Base-by-base conservation (phyloP, 106 monocot species). In the Dioscorea dumetorum region DNA sequence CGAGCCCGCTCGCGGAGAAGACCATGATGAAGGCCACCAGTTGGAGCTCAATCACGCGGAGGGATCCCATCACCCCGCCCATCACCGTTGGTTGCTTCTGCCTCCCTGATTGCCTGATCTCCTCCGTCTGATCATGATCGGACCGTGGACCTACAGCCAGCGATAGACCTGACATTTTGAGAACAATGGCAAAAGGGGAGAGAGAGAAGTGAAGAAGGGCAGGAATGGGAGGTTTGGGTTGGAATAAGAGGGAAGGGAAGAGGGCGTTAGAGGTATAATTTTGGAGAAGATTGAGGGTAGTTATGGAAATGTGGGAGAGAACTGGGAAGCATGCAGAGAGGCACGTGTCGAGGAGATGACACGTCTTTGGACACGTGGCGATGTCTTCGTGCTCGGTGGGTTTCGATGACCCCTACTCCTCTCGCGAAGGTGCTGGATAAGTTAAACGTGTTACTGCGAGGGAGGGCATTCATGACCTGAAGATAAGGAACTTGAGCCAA, bases 21-120 rank as follows among this genome's bases (percentile, higher is more conserved):
- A 97, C 91, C 83, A 91, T 79, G 78, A 95, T 88, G 91, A 95
- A 95, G 77, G 88, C 91, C 4, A 95, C 94, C 33, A 91, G 83
- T 73, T 95, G 95, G 24, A 95, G 86, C 81, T 95, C 95, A 73
- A 95, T 95, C 58, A 91, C 84, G 3, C 95, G 81, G 60, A 91
- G 84, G 11, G 95, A 95, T 0, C 95, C 95, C 88, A 93, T 93
- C 52, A 88, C 73, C 19, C 78, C 72, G 22, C 83, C 85, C 60
- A 79, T 49, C 60, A 65, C 58, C 34, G 81, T 6, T 16, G 18
- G 48, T 11, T 60, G 24, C 34, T 51, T 58, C 67, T 10, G 6
- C 3, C 41, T 41, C 5, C 3, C 1, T 41, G 41, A 41, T 41
- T 28, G 15, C 48, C 33, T 66, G n/a, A 8, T 60, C 63, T 50